These are phyloP conservation scores for Prinsepia uniflora DNA, from an alignment of 306 rosid species.

Conservation along the genomic window DNA sequence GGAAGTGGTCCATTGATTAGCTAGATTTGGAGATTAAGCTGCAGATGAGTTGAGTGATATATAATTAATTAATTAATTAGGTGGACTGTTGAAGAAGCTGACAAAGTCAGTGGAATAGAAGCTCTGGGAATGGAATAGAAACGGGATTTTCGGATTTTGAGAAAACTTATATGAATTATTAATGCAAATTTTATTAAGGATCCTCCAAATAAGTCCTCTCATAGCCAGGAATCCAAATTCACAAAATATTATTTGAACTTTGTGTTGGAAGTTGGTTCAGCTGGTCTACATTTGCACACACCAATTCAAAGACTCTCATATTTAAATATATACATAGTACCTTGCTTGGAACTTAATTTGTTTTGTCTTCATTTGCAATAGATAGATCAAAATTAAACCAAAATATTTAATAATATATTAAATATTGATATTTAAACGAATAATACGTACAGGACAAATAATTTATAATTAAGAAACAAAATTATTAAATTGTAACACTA, in stretches of 20 bases:
- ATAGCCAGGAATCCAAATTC: constrained; percentile 37
- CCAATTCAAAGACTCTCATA: constrained; percentile 38
- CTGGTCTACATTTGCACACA: constrained; percentile 56
- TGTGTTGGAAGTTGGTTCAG: constrained; percentile 64
- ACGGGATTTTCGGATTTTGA: constrained; percentile 83
- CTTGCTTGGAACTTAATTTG: constrained; percentile 47
- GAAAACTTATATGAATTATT: constrained; percentile 42
- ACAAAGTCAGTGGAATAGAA: constrained; percentile 95
- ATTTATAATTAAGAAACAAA: no score
- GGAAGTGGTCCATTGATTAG: constrained; percentile 47
- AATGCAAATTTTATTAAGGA: constrained; percentile 17
- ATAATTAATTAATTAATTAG: no score
- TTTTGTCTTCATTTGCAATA: constrained; percentile 40
- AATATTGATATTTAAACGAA: no score
- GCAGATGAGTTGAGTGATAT: background rate
- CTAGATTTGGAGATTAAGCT: constrained; percentile 7
- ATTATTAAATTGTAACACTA: no score
- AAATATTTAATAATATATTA: no score
- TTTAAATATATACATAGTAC: constrained; percentile 3
- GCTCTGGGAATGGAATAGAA: constrained; percentile 99
- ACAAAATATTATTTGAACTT: constrained; percentile 18
- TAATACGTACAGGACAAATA: no score
- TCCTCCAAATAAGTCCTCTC: constrained; percentile 22
- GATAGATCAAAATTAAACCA: constrained; percentile 24
- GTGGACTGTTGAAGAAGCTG: constrained; percentile 30